Evolutionary conservation across 768 basidiomycete genomes (phyloP).

Genomic region (Termitomyces sp.): DNA sequence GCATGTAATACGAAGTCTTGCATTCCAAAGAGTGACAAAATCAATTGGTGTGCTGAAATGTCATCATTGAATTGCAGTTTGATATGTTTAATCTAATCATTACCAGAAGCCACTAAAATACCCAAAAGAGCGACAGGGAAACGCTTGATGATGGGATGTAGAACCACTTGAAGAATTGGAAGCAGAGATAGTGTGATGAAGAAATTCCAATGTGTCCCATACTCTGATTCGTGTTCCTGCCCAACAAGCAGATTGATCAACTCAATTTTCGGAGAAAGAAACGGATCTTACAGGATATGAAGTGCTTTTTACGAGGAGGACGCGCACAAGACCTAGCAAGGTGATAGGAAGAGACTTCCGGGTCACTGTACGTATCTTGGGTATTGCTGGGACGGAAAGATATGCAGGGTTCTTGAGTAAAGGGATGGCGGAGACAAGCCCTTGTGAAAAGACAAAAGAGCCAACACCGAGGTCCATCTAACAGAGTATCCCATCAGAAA

Average conservation of each 20-base stretch:
- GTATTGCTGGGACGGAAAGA: slow-evolving; percentile 39
- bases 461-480: slow-evolving; percentile 99
- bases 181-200: slow-evolving; percentile 88
- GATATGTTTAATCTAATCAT: neutral
- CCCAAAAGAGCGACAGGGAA: slow-evolving; percentile 61
- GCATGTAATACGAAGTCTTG: slow-evolving; percentile 61
- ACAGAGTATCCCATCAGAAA: slow-evolving; percentile 1
- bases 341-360: slow-evolving; percentile 65
- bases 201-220: slow-evolving; percentile 98
- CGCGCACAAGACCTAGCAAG: slow-evolving; percentile 66
- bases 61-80: neutral
- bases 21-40: slow-evolving; percentile 50
- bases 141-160: slow-evolving; percentile 59
- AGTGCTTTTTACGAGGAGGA: slow-evolving; percentile 83
- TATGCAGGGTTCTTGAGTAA: slow-evolving; percentile 58
- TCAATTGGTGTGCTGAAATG: slow-evolving; percentile 61
- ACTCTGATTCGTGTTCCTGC: slow-evolving; percentile 94
- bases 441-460: slow-evolving; percentile 95
- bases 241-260: neutral
- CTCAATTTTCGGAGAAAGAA: neutral
- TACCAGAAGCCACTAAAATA: slow-evolving; percentile 53
- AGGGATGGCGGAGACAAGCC: slow-evolving; percentile 84
- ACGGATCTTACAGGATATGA: slow-evolving; percentile 74
- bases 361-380: slow-evolving; percentile 45
- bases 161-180: slow-evolving; percentile 61